Evolutionary conservation across 2,329 filamentous ascomycete genomes (phyloP), one percentile per base, ranked within the genome.

Genomic region (Meredithiella fracta): DNA sequence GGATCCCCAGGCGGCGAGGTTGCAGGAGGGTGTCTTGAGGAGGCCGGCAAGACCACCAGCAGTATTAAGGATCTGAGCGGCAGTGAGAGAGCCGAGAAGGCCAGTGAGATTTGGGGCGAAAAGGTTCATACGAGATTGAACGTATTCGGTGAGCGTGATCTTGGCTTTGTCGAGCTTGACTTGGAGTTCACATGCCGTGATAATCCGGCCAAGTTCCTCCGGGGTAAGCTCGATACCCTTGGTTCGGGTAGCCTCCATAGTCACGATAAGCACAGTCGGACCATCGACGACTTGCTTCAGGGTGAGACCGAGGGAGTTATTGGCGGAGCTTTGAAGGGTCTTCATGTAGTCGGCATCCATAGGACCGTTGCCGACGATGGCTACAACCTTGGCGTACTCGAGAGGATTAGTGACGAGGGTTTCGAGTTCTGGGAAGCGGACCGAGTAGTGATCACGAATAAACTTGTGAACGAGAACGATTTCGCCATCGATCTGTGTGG

Each of bases 391-490:
- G 26, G 91, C 89, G 70, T 96, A 98, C 66, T 96, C 88, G 53
- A 97, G 76, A 1, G 92, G 89, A 63, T 91, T 95, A 57, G 86
- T 88, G 59, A 98, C 84, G 34, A 98, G 78, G 20, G 78, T 78
- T 68, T 98, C 92, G 42, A 98, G 78, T 68, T 96, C 91, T 0
- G 92, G 91, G 64, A 97, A 98, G 59, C 91, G 81, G 17, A 85
- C 77, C 8, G 90, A 95, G 71, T 98, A 98, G 69, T 96, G 88
- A 64, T 98, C 92, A 64, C 91, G 81, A 59, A 96, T 88, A 68
- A 88, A 94, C 70, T 98, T 98, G 74, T 98, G 92, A 22, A 97
- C 86, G 6, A 92, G 78, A 34, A 86, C 85, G 49, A 97, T 86
- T 68, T 97, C 91, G 65, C 86, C 87, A 62, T 95, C 90, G 62